These are phyloP conservation scores for Solanum virginianum DNA, from an alignment of 257 asterid species.

Conservation along the genomic window DNA sequence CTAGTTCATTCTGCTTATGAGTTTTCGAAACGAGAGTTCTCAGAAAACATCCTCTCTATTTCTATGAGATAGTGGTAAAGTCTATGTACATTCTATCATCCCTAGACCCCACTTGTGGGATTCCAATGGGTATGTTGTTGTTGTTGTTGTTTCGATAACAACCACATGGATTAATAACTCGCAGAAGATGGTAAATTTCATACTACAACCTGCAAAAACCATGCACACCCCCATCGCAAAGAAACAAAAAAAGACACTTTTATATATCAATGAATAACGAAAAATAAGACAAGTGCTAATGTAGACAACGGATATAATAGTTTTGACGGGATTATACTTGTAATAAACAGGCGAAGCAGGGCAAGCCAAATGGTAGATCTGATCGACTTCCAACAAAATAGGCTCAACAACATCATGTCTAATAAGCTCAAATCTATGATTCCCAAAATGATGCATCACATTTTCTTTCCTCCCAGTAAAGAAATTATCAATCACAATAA, in stretches of 20 bases:
- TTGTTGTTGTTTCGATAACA: not conserved
- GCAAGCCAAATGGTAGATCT: slow-evolving; percentile 28
- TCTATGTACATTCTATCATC: no score
- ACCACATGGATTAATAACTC: not conserved
- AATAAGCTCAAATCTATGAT: slow-evolving; percentile 27
- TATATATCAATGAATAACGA: not conserved
- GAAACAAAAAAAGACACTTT: not conserved
- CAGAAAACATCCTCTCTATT: no score
- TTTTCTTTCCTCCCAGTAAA: slow-evolving; percentile 36
- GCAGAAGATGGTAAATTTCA: not conserved
- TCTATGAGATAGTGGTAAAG: no score
- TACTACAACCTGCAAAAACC: not conserved
- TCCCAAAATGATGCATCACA: slow-evolving; percentile 28
- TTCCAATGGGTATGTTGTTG: no score
- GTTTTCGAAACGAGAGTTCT: no score
- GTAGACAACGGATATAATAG: slow-evolving; percentile 22
- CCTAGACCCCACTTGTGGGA: no score
- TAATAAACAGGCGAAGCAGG: slow-evolving; percentile 40
- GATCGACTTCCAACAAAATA: slow-evolving; percentile 36
- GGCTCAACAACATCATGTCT: slow-evolving; percentile 37
- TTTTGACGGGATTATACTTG: slow-evolving; percentile 33
- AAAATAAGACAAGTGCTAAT: not conserved
- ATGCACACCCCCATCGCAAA: not conserved
- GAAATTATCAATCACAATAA: slow-evolving; percentile 32
- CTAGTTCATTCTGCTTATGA: no score